phyloP scores from a whole-genome alignment of 768 basidiomycete genomes.

The Leucosporidium creatinivorum region DNA sequence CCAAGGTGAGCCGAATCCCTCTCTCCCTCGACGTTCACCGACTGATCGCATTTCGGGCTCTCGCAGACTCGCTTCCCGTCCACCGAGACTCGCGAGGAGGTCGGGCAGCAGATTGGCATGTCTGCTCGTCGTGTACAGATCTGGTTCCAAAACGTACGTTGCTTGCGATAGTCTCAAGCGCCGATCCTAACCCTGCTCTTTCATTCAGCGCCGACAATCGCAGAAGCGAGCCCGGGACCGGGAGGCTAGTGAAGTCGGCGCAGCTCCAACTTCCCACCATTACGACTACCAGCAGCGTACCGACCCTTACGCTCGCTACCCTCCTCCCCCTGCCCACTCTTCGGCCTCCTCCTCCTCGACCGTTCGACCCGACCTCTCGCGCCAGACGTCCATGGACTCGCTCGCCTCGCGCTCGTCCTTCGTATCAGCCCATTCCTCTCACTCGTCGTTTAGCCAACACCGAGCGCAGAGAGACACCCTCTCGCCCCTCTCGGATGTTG shows the following conservation, averaged over 20 bases:
- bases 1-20: conserved; percentile 53
- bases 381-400: conserved; percentile 20
- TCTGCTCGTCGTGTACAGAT: conserved; percentile 80
- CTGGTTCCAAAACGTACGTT: conserved; percentile 33
- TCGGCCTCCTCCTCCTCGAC: background rate
- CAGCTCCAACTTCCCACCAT: conserved; percentile 1
- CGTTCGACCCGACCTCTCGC: conserved; percentile 1
- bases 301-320: conserved; percentile 1
- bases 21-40: background rate
- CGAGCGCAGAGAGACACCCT: background rate
- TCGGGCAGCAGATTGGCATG: conserved; percentile 76
- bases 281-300: background rate
- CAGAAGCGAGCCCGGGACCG: conserved; percentile 32
- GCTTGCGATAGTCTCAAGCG: too few relatives aligned
- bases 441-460: too few relatives aligned
- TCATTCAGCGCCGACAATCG: conserved; percentile 28
- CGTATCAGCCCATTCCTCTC: background rate
- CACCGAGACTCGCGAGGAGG: conserved; percentile 77
- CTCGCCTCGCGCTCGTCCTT: conserved; percentile 13
- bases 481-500: background rate
- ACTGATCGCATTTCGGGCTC: background rate
- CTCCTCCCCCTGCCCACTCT: background rate
- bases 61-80: conserved; percentile 77
- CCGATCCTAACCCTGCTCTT: too few relatives aligned
- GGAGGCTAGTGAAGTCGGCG: conserved; percentile 11